Base-by-base conservation (phyloP, 2,329 filamentous ascomycete genomes). In the Dothistroma septosporum region DNA sequence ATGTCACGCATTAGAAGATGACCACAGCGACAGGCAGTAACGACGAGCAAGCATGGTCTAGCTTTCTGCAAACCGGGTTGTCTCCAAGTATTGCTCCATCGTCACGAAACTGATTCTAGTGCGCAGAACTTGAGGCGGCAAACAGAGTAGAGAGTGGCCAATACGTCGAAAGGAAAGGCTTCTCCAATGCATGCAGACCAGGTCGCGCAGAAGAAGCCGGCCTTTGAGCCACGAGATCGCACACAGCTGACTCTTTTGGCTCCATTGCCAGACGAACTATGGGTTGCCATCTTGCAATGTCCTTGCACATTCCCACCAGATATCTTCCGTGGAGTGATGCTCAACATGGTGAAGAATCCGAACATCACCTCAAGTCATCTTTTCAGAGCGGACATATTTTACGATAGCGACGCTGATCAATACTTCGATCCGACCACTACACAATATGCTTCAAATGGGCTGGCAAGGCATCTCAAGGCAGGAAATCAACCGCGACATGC, bases 311-410 rank as follows among this genome's bases (percentile, higher is more conserved):
- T 92, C 71, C 76, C 81, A 16, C 81, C 86, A 0, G 78, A 81
- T 32, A 78, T 85, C 58, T 93, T 92, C 72, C 76, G 80, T 61
- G 75, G 81, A 46, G 86, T 89, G 54, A 90, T 91, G 85, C 76
- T 85, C 67, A 91, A 92, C 69, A 78, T 92, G 59, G 83, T 93
- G 65, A 83, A 83, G 66, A 92, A 93, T 69, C 90, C 90, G 0
- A 93, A 94, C 66, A 80, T 91, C 74, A 91, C 91, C 65, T 90
- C 89, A 0, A 86, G 83, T 16, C 89, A 88, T 82, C 80, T 94
- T 1, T 90, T 92, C 69, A 85, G 90, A 32, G 90, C 90, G 52
- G 90, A 94, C 69, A 86, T 93, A 28, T 80, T 89, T 28, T 82
- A 84, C 60, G 83, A 87, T 65, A 77, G 75, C 59, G 61, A 71